A percentile compares a stretch with the other conserved stretches of the same genome.
phyloP scores from a whole-genome alignment of 2,329 filamentous ascomycete species.

The Trichophyton schoenleinii region DNA sequence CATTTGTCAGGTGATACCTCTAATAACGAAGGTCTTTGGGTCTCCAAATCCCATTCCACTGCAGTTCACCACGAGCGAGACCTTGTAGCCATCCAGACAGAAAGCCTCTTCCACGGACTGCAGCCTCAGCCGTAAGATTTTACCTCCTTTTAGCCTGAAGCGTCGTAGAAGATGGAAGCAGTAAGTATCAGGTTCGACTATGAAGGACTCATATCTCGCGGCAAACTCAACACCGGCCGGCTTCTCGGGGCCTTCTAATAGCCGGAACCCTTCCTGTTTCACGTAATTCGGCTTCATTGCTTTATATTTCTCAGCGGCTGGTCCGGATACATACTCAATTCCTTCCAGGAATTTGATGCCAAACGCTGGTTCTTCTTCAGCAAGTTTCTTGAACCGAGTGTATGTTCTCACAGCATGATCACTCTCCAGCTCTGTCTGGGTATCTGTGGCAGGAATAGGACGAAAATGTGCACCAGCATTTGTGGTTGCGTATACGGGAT shows the following conservation, averaged over 20 bases:
- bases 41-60: conserved; percentile 34
- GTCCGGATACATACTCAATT: conserved; percentile 28
- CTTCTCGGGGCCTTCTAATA: conserved; percentile 20
- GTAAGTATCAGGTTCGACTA: conserved; percentile 35
- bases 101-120: conserved; percentile 26
- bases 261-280: conserved; percentile 26
- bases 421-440: conserved; percentile 27
- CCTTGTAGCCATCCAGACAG: conserved; percentile 19
- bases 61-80: conserved; percentile 34
- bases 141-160: conserved; percentile 30
- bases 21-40: conserved; percentile 32
- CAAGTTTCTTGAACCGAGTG: conserved; percentile 26
- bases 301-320: conserved; percentile 17
- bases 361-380: conserved; percentile 22
- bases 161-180: conserved; percentile 29
- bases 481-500: conserved; percentile 34
- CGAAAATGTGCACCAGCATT: conserved; percentile 39
- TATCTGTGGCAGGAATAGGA: conserved; percentile 29
- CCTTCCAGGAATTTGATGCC: conserved; percentile 29
- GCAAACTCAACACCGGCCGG: conserved; percentile 30
- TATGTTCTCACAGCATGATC: conserved; percentile 29
- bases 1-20: conserved; percentile 20
- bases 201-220: conserved; percentile 30
- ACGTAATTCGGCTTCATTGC: conserved; percentile 26
- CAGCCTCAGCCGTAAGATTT: conserved; percentile 15